Conservation (phyloP, 1,139 yeast species). For the Kurtzmaniella quercitrusa region DNA sequence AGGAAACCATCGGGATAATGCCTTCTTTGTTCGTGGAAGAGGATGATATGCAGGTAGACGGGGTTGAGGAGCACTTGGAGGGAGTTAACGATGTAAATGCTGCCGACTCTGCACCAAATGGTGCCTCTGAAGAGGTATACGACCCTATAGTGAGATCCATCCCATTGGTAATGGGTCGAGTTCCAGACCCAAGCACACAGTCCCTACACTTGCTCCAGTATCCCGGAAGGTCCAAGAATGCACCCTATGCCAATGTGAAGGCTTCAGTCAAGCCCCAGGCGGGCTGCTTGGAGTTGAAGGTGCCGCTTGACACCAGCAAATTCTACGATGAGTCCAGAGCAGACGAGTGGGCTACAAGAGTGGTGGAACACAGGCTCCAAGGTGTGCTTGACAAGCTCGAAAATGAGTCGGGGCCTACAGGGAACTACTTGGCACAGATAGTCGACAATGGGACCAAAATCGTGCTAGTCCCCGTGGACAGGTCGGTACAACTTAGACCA, state of each 20-base stretch:
- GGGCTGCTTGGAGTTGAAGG: constrained; percentile 56
- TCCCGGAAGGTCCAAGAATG: constrained; percentile 59
- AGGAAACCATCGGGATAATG: neutral
- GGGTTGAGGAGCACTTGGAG: constrained; percentile 5
- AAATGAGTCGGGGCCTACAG: constrained; percentile 25
- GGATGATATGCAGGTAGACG: constrained; percentile 10
- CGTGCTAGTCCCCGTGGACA: constrained; percentile 61
- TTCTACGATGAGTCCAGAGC: constrained; percentile 66
- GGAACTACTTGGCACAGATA: constrained; percentile 35
- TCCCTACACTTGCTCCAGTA: constrained; percentile 54
- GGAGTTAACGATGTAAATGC: neutral
- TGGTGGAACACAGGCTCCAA: constrained; percentile 56
- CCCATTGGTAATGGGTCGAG: constrained; percentile 48
- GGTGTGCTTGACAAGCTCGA: constrained; percentile 62
- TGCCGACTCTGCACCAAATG: constrained; percentile 7
- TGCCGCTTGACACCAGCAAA: constrained; percentile 59
- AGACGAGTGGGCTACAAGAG: constrained; percentile 57
- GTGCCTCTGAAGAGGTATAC: constrained; percentile 32
- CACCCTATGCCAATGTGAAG: constrained; percentile 43
- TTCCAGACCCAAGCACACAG: constrained; percentile 19
- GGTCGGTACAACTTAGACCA: constrained; percentile 78
- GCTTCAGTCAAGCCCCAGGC: constrained; percentile 63
- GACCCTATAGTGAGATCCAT: constrained; percentile 79
- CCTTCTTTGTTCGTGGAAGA: constrained; percentile 14
- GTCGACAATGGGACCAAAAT: constrained; percentile 28